Conservation (phyloP, 2,329 filamentous ascomycete genomes). For the Phaeomoniella chlamydospora region DNA sequence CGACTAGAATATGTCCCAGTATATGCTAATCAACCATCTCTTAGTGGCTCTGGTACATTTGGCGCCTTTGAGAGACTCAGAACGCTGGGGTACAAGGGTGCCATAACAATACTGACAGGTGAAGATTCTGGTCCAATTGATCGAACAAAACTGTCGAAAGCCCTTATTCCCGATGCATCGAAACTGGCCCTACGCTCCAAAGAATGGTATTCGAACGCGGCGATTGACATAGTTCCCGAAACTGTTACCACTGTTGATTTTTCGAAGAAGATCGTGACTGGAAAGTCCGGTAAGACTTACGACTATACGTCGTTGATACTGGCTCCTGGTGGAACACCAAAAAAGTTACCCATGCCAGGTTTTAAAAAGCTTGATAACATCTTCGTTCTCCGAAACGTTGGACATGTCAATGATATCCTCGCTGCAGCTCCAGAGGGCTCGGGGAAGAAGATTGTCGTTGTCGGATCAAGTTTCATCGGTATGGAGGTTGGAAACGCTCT, state of each 20-base stretch:
- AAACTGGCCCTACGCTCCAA: conserved; percentile 67
- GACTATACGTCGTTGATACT: conserved; percentile 80
- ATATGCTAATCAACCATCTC: conserved; percentile 4
- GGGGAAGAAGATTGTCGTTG: conserved; percentile 79
- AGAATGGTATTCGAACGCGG: conserved; percentile 57
- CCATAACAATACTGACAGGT: conserved; percentile 67
- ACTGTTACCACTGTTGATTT: conserved; percentile 68
- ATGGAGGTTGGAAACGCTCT: conserved; percentile 88
- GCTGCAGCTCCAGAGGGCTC: conserved; percentile 62
- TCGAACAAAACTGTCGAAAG: conserved; percentile 89
- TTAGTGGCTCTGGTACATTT: conserved; percentile 64
- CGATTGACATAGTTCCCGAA: conserved; percentile 40
- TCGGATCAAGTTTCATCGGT: conserved; percentile 92
- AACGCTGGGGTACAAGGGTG: conserved; percentile 63
- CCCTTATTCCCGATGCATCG: conserved; percentile 63
- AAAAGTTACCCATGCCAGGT: conserved; percentile 62
- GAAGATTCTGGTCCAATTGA: conserved; percentile 85
- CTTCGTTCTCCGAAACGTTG: conserved; percentile 67
- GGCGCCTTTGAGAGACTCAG: conserved; percentile 73
- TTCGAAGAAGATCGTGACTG: conserved; percentile 54
- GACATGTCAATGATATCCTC: conserved; percentile 64
- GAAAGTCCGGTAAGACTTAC: conserved; percentile 55
- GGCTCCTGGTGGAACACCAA: conserved; percentile 71
- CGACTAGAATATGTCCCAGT: conserved; percentile 1
- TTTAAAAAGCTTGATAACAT: conserved; percentile 80